Conservation (phyloP, 2,329 filamentous ascomycete genomes). For the Fusarium sp. region DNA sequence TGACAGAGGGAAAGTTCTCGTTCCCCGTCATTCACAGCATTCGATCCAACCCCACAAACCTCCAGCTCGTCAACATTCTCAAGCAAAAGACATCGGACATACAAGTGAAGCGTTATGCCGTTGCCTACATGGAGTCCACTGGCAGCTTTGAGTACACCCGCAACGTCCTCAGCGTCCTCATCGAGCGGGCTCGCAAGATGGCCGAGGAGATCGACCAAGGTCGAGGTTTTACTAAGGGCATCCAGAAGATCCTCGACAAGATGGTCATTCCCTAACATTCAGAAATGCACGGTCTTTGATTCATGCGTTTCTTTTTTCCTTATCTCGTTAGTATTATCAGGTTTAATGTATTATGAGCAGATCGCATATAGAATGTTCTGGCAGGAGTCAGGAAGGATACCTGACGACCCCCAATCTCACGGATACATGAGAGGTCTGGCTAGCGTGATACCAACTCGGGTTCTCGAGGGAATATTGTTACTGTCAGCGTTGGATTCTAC, state of each 20-base stretch:
- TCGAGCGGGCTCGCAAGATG: conserved; percentile 73
- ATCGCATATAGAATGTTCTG: conserved; percentile 49
- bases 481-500: conserved; percentile 26
- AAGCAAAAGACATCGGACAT: conserved; percentile 90
- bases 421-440: conserved; percentile 25
- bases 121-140: conserved; percentile 90
- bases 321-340: conserved; percentile 18
- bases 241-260: conserved; percentile 78
- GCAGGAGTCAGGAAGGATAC: conserved; percentile 34
- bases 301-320: conserved; percentile 10
- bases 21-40: conserved; percentile 97
- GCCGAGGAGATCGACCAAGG: conserved; percentile 76
- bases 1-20: conserved; percentile 97
- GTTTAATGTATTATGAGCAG: conserved; percentile 45
- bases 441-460: conserved; percentile 39
- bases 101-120: conserved; percentile 91
- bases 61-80: conserved; percentile 91
- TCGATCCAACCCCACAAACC: conserved; percentile 78
- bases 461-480: conserved; percentile 12
- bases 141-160: conserved; percentile 92
- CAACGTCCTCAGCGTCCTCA: conserved; percentile 75
- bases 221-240: conserved; percentile 67
- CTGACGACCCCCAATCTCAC: conserved; percentile 27
- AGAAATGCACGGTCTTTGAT: neutral
- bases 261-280: conserved; percentile 61